Percentiles rank a stretch among this genome's conserved stretches.
Evolutionary conservation across 805 yeast genomes (phyloP).

Genomic region (Komagataella populi): DNA sequence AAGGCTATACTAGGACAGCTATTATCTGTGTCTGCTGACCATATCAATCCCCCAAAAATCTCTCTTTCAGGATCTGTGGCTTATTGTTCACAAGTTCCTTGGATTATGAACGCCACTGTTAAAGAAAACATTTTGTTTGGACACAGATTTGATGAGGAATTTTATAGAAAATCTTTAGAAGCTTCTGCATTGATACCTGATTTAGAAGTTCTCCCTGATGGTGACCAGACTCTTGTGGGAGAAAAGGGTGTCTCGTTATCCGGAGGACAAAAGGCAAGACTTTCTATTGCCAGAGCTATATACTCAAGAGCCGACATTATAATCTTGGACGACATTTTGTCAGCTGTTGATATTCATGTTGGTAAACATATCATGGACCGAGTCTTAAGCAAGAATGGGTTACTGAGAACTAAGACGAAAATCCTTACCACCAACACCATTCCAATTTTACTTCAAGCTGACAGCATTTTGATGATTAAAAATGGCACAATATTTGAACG

Average conservation of each 20-base stretch:
- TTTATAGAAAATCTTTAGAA: constrained; percentile 65
- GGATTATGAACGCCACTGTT: constrained; percentile 95
- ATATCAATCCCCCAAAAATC: constrained; percentile 8
- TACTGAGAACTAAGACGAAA: constrained; percentile 37
- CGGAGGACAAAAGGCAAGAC: constrained; percentile 96
- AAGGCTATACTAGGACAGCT: constrained; percentile 42
- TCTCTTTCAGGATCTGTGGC: constrained; percentile 32
- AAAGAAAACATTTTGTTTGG: constrained; percentile 89
- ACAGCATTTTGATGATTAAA: constrained; percentile 44
- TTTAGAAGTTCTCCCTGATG: constrained; percentile 68
- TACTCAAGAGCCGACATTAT: constrained; percentile 89
- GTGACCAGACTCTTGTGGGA: constrained; percentile 88
- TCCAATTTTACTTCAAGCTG: constrained; percentile 41
- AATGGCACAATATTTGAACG: constrained; percentile 40
- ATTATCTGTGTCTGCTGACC: constrained; percentile 19
- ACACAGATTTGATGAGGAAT: constrained; percentile 64
- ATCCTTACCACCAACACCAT: constrained; percentile 47
- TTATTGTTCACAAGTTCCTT: constrained; percentile 65
- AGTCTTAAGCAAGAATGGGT: constrained; percentile 32
- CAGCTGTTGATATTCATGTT: constrained; percentile 97
- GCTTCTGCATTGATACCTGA: constrained; percentile 86
- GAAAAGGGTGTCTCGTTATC: constrained; percentile 94
- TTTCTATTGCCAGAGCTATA: constrained; percentile 90
- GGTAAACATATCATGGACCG: constrained; percentile 67
- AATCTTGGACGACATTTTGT: constrained; percentile 80